A percentile compares a stretch with the other conserved stretches of the same genome.
Conservation (phyloP, 2,329 filamentous ascomycete genomes). For the Trichoderma semiorbis region DNA sequence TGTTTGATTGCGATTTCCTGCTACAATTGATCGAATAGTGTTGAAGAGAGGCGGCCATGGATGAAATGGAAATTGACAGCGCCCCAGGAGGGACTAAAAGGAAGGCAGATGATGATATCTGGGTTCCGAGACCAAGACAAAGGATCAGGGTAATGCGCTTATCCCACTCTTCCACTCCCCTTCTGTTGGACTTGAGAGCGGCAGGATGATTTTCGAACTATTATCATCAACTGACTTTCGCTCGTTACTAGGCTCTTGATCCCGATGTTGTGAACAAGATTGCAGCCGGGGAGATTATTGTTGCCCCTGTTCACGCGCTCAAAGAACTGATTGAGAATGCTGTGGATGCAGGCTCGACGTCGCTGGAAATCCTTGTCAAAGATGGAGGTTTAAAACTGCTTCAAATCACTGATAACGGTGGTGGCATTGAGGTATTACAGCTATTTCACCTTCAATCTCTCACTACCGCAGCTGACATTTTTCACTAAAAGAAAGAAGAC, state of each 20-base stretch:
- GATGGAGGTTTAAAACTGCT: conserved; percentile 92
- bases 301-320: conserved; percentile 90
- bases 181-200: background rate
- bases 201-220: background rate
- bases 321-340: conserved; percentile 98
- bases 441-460: background rate
- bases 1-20: background rate
- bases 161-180: background rate
- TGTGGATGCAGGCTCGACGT: conserved; percentile 93
- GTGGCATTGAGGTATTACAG: conserved; percentile 78
- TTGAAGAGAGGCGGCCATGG: conserved; percentile 19
- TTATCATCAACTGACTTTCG: background rate
- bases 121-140: conserved; percentile 40
- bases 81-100: conserved; percentile 43
- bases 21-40: background rate
- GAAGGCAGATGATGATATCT: conserved; percentile 41
- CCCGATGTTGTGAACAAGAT: conserved; percentile 98
- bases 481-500: conserved; percentile 69
- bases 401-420: conserved; percentile 96
- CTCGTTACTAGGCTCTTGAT: conserved; percentile 65
- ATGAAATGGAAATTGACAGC: conserved; percentile 44
- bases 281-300: conserved; percentile 95
- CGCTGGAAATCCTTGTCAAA: conserved; percentile 86
- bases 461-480: background rate
- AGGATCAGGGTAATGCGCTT: conserved; percentile 46